Evolutionary conservation across 2,329 filamentous ascomycete genomes (phyloP), one percentile per base, ranked within the genome.

Genomic region (Chlorencoelia australis): DNA sequence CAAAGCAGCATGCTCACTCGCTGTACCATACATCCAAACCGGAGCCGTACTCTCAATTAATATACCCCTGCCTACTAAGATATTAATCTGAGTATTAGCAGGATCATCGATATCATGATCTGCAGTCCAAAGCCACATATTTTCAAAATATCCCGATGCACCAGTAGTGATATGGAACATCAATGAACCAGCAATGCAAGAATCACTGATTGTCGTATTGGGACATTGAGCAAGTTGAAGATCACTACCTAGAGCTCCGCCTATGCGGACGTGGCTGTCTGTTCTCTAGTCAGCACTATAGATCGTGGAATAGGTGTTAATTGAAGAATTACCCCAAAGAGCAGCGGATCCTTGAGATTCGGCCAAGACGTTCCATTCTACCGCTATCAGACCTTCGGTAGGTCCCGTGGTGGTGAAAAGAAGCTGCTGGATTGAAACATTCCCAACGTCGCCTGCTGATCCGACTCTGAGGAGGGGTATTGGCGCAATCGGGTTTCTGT

Each of bases 1-100:
- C 10, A 82, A 59, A 2, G 71, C 66, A 29, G 68, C 68, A 55
- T 84, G 79, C 59, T 85, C 79, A 1, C 72, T 71, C 0, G 73
- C 66, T 0, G 76, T 78, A 6, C 75, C 79, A 34, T 71, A 74
- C 15, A 82, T 57, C 44, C 41, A 41, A 20, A 32, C 40, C 16
- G 43, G 32, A n/a, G 24, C 24, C 5, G 15, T 10, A 26, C 25
- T 32, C 21, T 46, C 44, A 9, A 46, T 30, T 17, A 45, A 35
- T 18, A 47, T 26, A n/a, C 46, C 45, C 13, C 47, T 24, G 1
- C 31, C 43, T 16, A 39, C 38, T 15, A 17, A 19, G 14, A 48
- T 31, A 14, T 32, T 37, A 20, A 42, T 21, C 26, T 36, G 30
- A 15, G 24, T 39, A 19, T 46, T 39, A 44, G 19, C 53, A 35